Conservation (phyloP, 306 rosid genomes). For the Arachis stenosperma region DNA sequence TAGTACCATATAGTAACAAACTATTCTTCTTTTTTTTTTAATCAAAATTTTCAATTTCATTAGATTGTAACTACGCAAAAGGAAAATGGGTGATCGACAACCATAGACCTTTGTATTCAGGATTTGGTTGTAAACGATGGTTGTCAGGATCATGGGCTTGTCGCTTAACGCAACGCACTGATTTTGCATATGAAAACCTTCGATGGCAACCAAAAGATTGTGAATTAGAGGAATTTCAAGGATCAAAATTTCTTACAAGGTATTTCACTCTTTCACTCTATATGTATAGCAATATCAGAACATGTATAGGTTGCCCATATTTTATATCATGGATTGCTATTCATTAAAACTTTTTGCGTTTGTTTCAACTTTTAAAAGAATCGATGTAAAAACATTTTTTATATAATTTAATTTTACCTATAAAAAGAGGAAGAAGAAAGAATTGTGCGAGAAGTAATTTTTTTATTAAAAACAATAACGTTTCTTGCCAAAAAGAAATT, state of each 20-base stretch:
- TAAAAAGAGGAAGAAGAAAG: too few relatives aligned
- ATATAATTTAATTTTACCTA: too few relatives aligned
- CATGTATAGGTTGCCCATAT: neutral
- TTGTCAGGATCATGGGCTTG: conserved; percentile 74
- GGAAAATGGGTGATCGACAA: conserved; percentile 81
- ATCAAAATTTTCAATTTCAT: neutral
- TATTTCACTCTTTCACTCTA: conserved; percentile 30
- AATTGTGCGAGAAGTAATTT: too few relatives aligned
- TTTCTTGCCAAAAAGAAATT: too few relatives aligned
- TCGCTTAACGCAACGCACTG: conserved; percentile 67
- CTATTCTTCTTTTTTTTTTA: too few relatives aligned
- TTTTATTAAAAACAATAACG: too few relatives aligned
- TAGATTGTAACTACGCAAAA: conserved; percentile 68
- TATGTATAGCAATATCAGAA: too few relatives aligned
- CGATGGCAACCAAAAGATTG: conserved; percentile 77
- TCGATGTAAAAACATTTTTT: too few relatives aligned
- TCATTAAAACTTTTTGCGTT: neutral
- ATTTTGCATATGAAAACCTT: conserved; percentile 71
- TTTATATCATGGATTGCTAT: conserved; percentile 10
- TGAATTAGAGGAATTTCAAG: conserved; percentile 69
- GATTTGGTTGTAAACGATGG: conserved; percentile 70
- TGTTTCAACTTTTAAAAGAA: too few relatives aligned
- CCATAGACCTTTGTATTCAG: conserved; percentile 58
- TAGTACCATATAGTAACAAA: too few relatives aligned
- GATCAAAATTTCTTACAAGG: conserved; percentile 63